phyloP scores from a whole-genome alignment of 1,284 basidiomycete genomes.

The Pyrrhoderma lamaoense region DNA sequence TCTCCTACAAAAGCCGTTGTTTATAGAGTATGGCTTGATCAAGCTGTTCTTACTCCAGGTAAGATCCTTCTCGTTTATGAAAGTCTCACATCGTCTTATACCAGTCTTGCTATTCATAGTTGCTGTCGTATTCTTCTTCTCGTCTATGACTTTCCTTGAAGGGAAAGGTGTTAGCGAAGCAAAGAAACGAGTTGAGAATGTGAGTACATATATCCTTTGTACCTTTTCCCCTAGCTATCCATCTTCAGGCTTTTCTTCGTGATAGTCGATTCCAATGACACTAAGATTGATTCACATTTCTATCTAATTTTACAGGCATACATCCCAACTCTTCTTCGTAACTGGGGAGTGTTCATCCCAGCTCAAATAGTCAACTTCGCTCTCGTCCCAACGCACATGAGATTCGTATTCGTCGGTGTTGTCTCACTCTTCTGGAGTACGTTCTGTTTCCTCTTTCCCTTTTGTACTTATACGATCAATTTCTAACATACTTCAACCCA shows the following conservation, averaged over 20 bases:
- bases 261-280: too few relatives aligned
- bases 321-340: slow-evolving; percentile 60
- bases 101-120: slow-evolving; percentile 29
- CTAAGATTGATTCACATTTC: too few relatives aligned
- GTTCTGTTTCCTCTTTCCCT: slow-evolving; percentile 22
- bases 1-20: slow-evolving; percentile 48
- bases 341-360: slow-evolving; percentile 76
- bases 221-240: background rate
- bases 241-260: too few relatives aligned
- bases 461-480: slow-evolving; percentile 25
- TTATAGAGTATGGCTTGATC: slow-evolving; percentile 67
- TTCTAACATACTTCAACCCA: slow-evolving; percentile 20
- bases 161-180: slow-evolving; percentile 54
- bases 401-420: slow-evolving; percentile 70
- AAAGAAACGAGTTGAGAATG: slow-evolving; percentile 46
- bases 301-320: too few relatives aligned
- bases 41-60: slow-evolving; percentile 65
- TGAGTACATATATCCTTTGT: slow-evolving; percentile 25
- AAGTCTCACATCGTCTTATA: background rate
- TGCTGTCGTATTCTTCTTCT: slow-evolving; percentile 66
- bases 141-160: slow-evolving; percentile 66
- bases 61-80: background rate
- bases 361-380: slow-evolving; percentile 80
- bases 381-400: slow-evolving; percentile 70
- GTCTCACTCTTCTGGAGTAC: slow-evolving; percentile 84